Conservation (phyloP, 257 asterid genomes). For the Echites panduratus region DNA sequence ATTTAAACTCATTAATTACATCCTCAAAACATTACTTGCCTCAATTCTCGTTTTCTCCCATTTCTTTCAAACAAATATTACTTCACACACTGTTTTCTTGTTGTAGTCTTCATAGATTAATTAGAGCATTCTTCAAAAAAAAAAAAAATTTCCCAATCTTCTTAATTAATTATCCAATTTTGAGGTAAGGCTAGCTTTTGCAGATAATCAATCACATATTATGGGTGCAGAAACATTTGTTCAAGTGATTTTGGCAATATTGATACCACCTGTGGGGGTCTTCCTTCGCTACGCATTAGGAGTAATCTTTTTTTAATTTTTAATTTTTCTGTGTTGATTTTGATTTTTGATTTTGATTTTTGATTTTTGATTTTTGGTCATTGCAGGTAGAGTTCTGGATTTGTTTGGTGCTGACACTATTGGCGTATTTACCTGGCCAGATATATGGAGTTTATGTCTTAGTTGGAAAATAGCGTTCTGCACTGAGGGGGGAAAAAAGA, state of each 20-base stretch:
- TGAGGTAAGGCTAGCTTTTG: too few relatives aligned
- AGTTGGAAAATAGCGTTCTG: neutral
- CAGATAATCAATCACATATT: constrained; percentile 5
- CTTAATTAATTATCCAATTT: too few relatives aligned
- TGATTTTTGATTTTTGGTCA: neutral
- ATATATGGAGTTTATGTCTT: constrained; percentile 64
- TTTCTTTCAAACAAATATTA: too few relatives aligned
- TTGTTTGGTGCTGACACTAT: constrained; percentile 57
- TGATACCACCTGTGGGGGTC: constrained; percentile 88
- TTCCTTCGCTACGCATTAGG: constrained; percentile 88
- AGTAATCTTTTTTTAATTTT: constrained; percentile 23
- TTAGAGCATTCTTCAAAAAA: too few relatives aligned
- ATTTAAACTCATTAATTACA: too few relatives aligned
- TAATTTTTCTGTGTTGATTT: too few relatives aligned
- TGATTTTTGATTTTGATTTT: neutral
- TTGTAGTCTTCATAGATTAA: too few relatives aligned
- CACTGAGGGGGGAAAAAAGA: neutral
- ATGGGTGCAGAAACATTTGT: constrained; percentile 75
- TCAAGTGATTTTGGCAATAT: constrained; percentile 66
- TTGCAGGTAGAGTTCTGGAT: constrained; percentile 78
- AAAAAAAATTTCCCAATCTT: too few relatives aligned
- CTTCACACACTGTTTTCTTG: too few relatives aligned
- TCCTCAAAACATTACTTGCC: too few relatives aligned
- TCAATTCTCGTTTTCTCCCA: too few relatives aligned
- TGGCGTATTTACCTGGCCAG: constrained; percentile 76